These are phyloP conservation scores for Mycena haematopus DNA, from an alignment of 768 basidiomycete genomes.

Conservation along the genomic window DNA sequence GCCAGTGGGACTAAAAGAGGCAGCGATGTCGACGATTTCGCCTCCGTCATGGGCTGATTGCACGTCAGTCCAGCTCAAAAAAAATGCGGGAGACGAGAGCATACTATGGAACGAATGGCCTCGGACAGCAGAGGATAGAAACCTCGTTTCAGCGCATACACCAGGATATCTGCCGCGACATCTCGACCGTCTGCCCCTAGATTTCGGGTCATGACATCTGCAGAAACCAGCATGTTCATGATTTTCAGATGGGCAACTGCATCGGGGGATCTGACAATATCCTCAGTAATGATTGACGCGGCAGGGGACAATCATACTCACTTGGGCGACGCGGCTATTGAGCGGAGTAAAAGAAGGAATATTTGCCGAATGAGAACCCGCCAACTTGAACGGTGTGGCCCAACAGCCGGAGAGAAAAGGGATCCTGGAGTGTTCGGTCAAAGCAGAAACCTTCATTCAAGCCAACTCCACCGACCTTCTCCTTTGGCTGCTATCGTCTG, in stretches of 20 bases:
- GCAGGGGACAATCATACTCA: constrained; percentile 40
- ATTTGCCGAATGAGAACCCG: constrained; percentile 61
- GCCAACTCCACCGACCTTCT: constrained; percentile 34
- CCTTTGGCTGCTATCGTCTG: constrained; percentile 39
- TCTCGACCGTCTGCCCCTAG: constrained; percentile 41
- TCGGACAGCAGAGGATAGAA: constrained; percentile 50
- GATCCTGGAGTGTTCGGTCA: constrained; percentile 38
- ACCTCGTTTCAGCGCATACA: constrained; percentile 55
- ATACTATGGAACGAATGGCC: constrained; percentile 56
- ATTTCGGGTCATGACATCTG: constrained; percentile 29
- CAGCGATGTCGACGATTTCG: constrained; percentile 60
- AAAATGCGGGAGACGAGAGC: constrained; percentile 34
- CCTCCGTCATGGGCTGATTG: constrained; percentile 55
- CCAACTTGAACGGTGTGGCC: constrained; percentile 57
- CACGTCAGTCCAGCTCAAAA: constrained; percentile 11
- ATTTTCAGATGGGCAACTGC: constrained; percentile 56
- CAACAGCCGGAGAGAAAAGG: constrained; percentile 47
- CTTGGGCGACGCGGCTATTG: constrained; percentile 56
- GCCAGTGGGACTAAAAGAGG: constrained; percentile 55
- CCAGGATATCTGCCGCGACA: constrained; percentile 42
- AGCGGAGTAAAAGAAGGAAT: constrained; percentile 55
- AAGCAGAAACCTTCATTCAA: neutral
- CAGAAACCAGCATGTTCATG: constrained; percentile 54
- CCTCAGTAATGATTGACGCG: constrained; percentile 2
- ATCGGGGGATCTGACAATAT: constrained; percentile 50